A percentile compares a stretch with the other conserved stretches of the same genome.
Conservation (phyloP, 73 alveolate genomes). For the Tetrahymena malaccensis region DNA sequence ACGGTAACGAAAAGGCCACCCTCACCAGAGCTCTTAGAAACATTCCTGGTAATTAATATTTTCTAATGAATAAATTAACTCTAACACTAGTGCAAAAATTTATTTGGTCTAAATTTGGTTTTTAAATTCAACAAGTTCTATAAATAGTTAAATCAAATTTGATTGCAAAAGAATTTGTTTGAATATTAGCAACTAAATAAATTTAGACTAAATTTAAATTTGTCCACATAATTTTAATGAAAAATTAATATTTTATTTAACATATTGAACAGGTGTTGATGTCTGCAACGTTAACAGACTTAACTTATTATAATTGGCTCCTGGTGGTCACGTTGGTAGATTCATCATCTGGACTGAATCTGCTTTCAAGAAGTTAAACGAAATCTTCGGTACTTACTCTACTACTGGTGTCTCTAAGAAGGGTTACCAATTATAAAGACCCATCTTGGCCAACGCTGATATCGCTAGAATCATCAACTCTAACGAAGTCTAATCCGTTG, state of each 20-base stretch:
- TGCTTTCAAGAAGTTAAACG: conserved; percentile 77
- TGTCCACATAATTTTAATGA: not conserved
- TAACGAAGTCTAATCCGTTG: conserved; percentile 61
- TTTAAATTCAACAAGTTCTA: not conserved
- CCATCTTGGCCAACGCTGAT: conserved; percentile 74
- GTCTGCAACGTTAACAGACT: conserved; percentile 85
- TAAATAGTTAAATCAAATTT: no score
- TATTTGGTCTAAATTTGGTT: not conserved
- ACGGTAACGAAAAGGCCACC: conserved; percentile 67
- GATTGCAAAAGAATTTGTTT: not conserved
- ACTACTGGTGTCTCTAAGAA: conserved; percentile 56
- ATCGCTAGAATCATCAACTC: conserved; percentile 81
- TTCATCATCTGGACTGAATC: conserved; percentile 84
- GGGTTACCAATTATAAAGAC: conserved; percentile 87
- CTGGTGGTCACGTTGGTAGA: conserved; percentile 96
- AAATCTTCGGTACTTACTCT: conserved; percentile 77
- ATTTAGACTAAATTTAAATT: not conserved
- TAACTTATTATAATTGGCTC: conserved; percentile 88
- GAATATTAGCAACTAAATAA: not conserved
- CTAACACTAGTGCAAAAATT: not conserved
- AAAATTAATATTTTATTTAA: not conserved
- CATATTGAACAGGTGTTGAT: conserved; percentile 66
- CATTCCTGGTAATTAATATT: conserved; percentile 49
- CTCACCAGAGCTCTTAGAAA: conserved; percentile 79
- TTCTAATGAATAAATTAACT: no score